These are phyloP conservation scores for Tetraselmis chui DNA, from an alignment of 139 green algal species.

Conservation along the genomic window DNA sequence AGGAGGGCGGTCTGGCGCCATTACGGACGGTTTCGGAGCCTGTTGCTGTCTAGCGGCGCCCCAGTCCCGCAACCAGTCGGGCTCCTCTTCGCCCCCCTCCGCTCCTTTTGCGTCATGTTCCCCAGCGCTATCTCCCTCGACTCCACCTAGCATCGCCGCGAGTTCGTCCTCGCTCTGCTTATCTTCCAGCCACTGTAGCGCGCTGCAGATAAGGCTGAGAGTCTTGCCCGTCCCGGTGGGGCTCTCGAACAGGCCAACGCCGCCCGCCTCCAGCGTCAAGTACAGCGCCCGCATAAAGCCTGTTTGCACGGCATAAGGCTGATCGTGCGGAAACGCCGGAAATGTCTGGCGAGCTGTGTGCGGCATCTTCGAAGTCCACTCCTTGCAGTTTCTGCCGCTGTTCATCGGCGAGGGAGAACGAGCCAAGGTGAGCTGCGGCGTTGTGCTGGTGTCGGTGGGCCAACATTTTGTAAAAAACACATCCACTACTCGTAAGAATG, in stretches of 20 bases:
- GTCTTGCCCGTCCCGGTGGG: slow-evolving; percentile 94
- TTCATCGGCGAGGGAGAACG: no score
- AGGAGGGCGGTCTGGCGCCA: no score
- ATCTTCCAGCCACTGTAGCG: slow-evolving; percentile 72
- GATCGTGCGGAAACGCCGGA: slow-evolving; percentile 65
- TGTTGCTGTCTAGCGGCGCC: no score
- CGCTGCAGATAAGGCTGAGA: slow-evolving; percentile 82
- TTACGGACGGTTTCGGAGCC: neutral
- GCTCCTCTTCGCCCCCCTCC: slow-evolving; percentile 13
- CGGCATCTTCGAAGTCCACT: no score
- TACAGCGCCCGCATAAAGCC: slow-evolving; percentile 81
- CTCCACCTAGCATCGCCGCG: slow-evolving; percentile 15
- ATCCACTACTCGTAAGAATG: no score
- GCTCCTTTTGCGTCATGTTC: neutral
- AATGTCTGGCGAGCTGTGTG: slow-evolving; percentile 38
- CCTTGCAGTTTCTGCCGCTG: no score
- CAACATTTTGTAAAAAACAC: no score
- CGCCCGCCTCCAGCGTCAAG: slow-evolving; percentile 36
- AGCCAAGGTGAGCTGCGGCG: no score
- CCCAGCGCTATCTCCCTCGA: slow-evolving; percentile 3
- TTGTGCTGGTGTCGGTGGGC: no score
- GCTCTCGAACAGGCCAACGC: slow-evolving; percentile 82
- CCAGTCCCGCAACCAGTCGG: slow-evolving; percentile 28
- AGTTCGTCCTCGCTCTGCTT: slow-evolving; percentile 13
- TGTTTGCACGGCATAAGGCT: slow-evolving; percentile 80